These are phyloP conservation scores for Fusarium verrucosum DNA, from an alignment of 2,329 filamentous ascomycete genomes.

Conservation along the genomic window DNA sequence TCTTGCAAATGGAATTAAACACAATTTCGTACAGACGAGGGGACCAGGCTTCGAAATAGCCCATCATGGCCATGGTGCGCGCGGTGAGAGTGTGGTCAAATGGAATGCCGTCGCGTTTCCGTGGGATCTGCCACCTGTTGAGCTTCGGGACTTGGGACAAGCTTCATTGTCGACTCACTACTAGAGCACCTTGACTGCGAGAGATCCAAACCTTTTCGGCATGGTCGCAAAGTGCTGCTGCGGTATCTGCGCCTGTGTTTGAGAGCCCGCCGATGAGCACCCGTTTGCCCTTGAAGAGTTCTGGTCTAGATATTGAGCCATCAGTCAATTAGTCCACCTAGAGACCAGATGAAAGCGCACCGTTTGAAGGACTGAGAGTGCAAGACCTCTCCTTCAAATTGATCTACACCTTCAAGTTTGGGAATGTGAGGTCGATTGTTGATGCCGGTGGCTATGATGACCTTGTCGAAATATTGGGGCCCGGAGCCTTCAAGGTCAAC, in stretches of 20 bases:
- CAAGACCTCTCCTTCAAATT: conserved; percentile 52
- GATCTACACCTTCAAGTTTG: conserved; percentile 47
- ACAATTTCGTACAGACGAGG: conserved; percentile 38
- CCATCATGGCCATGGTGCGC: conserved; percentile 45
- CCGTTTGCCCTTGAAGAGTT: conserved; percentile 51
- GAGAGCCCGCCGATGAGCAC: conserved; percentile 57
- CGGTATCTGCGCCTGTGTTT: conserved; percentile 48
- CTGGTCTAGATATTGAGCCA: conserved; percentile 18
- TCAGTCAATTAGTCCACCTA: accelerated
- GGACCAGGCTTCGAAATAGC: conserved; percentile 41
- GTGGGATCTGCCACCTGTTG: conserved; percentile 36
- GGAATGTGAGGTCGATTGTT: conserved; percentile 50
- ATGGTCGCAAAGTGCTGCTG: conserved; percentile 46
- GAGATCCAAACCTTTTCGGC: conserved; percentile 54
- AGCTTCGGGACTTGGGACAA: neutral
- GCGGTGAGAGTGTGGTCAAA: conserved; percentile 49
- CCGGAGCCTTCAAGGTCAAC: conserved; percentile 41
- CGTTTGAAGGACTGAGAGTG: conserved; percentile 52
- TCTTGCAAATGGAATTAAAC: conserved; percentile 38
- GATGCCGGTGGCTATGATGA: conserved; percentile 49
- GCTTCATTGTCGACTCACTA: conserved; percentile 43
- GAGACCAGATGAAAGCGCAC: conserved; percentile 22
- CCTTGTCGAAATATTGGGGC: conserved; percentile 49
- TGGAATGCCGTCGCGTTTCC: conserved; percentile 48
- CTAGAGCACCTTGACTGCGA: conserved; percentile 51